These are phyloP conservation scores for Fusarium oxysporum DNA, from an alignment of 2,329 filamentous ascomycete species.

Conservation along the genomic window DNA sequence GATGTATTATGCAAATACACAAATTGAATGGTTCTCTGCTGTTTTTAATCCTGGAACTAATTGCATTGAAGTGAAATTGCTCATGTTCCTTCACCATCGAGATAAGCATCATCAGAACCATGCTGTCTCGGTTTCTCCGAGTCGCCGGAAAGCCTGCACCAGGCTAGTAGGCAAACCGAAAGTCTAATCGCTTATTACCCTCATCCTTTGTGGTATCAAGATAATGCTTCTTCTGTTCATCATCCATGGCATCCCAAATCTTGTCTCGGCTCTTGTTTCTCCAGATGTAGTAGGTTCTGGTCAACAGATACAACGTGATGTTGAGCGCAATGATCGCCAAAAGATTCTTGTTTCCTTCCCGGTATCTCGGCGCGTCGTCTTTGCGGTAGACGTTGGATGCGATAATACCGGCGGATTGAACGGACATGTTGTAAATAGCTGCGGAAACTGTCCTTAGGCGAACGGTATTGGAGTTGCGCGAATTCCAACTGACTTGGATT, in stretches of 20 bases:
- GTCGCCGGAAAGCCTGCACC: fast-evolving
- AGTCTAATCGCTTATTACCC: neutral
- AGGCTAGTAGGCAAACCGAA: neutral
- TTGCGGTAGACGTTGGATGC: neutral
- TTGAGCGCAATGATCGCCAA: neutral
- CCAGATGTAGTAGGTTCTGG: neutral
- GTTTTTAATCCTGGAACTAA: too few species aligned
- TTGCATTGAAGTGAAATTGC: too few species aligned
- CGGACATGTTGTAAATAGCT: neutral
- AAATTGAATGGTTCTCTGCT: neutral
- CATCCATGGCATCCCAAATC: neutral
- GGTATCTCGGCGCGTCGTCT: neutral
- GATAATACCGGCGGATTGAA: neutral
- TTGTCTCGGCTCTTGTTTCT: neutral
- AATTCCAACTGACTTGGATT: neutral
- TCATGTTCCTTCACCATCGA: too few species aligned
- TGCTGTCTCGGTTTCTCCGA: neutral
- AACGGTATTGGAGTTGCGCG: neutral
- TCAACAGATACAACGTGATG: neutral
- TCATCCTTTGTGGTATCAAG: neutral
- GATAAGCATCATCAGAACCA: too few species aligned
- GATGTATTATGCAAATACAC: neutral
- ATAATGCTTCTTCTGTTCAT: neutral
- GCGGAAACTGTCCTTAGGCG: neutral
- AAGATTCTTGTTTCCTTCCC: neutral